Evolutionary conservation across 2,329 filamentous ascomycete species (phyloP).

Genomic region (Xylogone sp.): DNA sequence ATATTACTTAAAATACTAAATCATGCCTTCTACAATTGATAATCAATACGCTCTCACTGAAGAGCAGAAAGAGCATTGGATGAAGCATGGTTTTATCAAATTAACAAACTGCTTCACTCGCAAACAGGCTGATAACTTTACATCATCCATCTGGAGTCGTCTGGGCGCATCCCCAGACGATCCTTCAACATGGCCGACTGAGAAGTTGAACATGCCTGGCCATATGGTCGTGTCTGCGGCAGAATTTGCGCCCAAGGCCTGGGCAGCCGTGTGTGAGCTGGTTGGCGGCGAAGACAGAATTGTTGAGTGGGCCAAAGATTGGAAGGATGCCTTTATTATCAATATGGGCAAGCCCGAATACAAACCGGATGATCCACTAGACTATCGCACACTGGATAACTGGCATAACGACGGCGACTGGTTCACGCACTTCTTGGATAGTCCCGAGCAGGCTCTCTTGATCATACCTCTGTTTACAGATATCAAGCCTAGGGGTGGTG

Average conservation of each 20-base stretch:
- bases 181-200: conserved; percentile 57
- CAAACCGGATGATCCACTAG: conserved; percentile 43
- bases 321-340: conserved; percentile 56
- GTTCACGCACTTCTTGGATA: conserved; percentile 50
- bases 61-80: conserved; percentile 38
- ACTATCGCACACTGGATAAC: conserved; percentile 25
- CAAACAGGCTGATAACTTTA: not conserved
- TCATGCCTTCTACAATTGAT: not conserved
- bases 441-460: conserved; percentile 46
- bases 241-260: conserved; percentile 58
- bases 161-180: conserved; percentile 60
- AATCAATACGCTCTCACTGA: conserved; percentile 27
- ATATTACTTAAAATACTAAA: not conserved
- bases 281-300: conserved; percentile 58
- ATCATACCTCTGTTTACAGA: conserved; percentile 49
- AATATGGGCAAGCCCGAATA: conserved; percentile 43
- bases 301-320: conserved; percentile 40
- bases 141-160: conserved; percentile 52
- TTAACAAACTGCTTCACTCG: conserved; percentile 28
- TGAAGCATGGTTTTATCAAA: conserved; percentile 34
- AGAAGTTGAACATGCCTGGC: conserved; percentile 59
- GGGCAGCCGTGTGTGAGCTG: conserved; percentile 63
- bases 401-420: conserved; percentile 54
- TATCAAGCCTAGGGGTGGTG: conserved; percentile 43
- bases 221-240: conserved; percentile 49